Evolutionary conservation across 768 basidiomycete species (phyloP), one percentile per base, ranked within the genome.

Genomic region (Pisolithus sp.): DNA sequence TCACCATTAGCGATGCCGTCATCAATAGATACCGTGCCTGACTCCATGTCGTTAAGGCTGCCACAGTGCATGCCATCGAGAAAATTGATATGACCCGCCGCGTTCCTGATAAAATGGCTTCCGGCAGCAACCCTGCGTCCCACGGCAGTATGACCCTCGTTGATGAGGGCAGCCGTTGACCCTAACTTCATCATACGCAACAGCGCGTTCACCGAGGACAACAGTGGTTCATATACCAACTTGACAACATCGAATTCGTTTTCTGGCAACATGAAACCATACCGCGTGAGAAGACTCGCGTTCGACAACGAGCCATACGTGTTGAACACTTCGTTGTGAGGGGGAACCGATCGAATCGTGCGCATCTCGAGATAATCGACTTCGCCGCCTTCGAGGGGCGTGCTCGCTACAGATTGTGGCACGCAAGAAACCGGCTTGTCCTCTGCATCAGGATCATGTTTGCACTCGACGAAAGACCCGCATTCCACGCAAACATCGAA

Each of bases 221-320:
- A 50, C 44, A 53, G 49, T 37, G 62, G 62, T 48, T 63, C 61
- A 10, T 53, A 51, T 40, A 66, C 63, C 63, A 72, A 50, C 21
- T 54, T 69, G 21, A 86, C 59, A n/a, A 69, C 61, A 59, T 89
- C 86, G 54, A 79, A 73, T 45, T 83, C 85, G 62, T 89, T 89
- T 21, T 74, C 80, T 43, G 89, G 83, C n/a, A 90, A 73, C 24
- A 73, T 63, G 61, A 91, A 91, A 0, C 89, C 89, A 64, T 90
- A 90, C 55, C 77, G 80, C 15, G 71, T 73, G 47, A 89, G 70
- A 13, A 91, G 75, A 58, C 81, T 69, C 1, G 86, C 79, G 60
- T 89, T 90, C 17, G 73, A 71, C 36, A 89, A 69, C 3, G 70
- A 67, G n/a, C 83, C 82, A 61, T 91, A 92, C 0, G 85, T 85